Evolutionary conservation across 352 stramenopile genomes (phyloP).

Genomic region (Thraustochytrium sp.): DNA sequence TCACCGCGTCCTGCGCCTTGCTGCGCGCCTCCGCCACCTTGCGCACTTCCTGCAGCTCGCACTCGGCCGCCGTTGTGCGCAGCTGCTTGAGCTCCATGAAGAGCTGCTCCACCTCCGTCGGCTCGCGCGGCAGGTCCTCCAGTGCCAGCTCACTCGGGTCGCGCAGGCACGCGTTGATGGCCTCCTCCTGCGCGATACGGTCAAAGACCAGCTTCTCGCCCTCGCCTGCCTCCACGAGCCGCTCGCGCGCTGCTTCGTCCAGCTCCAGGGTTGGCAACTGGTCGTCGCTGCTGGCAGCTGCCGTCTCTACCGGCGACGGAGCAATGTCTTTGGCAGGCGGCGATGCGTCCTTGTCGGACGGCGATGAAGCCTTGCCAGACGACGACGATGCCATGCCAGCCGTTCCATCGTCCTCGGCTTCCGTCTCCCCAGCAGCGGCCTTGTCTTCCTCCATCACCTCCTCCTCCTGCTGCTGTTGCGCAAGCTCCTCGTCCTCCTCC

Average conservation of each 20-base stretch:
- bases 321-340: too few relatives aligned
- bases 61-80: background rate
- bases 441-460: too few relatives aligned
- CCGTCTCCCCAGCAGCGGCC: too few relatives aligned
- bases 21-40: background rate
- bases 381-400: too few relatives aligned
- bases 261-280: background rate
- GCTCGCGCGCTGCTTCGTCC: background rate
- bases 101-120: background rate
- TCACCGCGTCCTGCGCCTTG: conserved; percentile 1
- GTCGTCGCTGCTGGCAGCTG: background rate
- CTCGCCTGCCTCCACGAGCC: background rate
- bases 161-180: background rate
- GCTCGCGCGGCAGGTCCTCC: background rate
- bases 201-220: conserved; percentile 8
- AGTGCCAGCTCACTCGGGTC: background rate
- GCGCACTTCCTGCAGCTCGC: background rate
- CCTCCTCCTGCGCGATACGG: background rate
- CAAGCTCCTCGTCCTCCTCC: background rate
- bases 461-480: background rate
- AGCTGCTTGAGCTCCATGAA: background rate
- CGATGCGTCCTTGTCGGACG: too few relatives aligned
- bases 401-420: too few relatives aligned
- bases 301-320: too few relatives aligned
- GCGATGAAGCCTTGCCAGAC: too few relatives aligned